These are phyloP conservation scores for Ophiostoma pallidulum DNA, from an alignment of 2,329 filamentous ascomycete species.

Conservation along the genomic window DNA sequence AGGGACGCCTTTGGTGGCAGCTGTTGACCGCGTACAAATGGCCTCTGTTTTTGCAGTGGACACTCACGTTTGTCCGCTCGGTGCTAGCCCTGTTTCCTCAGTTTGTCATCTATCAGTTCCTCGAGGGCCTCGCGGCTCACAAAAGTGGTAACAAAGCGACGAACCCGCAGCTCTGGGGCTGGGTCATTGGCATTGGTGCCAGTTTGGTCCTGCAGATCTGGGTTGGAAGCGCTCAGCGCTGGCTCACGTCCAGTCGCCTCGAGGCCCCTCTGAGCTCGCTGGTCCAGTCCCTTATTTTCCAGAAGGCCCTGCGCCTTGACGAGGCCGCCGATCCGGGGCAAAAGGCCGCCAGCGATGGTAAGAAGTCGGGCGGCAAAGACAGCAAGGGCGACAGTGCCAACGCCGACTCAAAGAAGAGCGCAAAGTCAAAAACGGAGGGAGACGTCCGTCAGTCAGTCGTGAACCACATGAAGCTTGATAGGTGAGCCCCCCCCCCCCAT, in stretches of 20 bases:
- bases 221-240: conserved; percentile 23
- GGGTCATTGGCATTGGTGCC: conserved; percentile 24
- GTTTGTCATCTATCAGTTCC: conserved; percentile 27
- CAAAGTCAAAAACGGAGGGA: conserved; percentile 9
- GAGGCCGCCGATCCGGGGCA: conserved; percentile 21
- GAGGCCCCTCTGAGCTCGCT: conserved; percentile 24
- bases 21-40: conserved; percentile 22
- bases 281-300: conserved; percentile 27
- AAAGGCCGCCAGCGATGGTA: not conserved
- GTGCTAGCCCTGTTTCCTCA: conserved; percentile 26
- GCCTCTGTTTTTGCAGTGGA: conserved; percentile 25
- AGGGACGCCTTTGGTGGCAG: conserved; percentile 24
- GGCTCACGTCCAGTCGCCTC: conserved; percentile 26
- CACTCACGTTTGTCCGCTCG: conserved; percentile 23
- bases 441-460: conserved; percentile 27
- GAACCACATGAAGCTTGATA: conserved; percentile 29
- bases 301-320: conserved; percentile 27
- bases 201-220: conserved; percentile 25
- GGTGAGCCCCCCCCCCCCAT: conserved; percentile 15
- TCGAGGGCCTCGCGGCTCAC: conserved; percentile 24
- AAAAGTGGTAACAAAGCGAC: conserved; percentile 11
- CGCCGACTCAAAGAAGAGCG: not conserved
- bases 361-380: not conserved
- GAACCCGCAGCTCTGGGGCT: conserved; percentile 23
- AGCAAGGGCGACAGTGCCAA: conserved; percentile 8